Evolutionary conservation across 495 filamentous ascomycete species (phyloP), one percentile per base, ranked within the genome.

Genomic region (Articulospora tetracladia): DNA sequence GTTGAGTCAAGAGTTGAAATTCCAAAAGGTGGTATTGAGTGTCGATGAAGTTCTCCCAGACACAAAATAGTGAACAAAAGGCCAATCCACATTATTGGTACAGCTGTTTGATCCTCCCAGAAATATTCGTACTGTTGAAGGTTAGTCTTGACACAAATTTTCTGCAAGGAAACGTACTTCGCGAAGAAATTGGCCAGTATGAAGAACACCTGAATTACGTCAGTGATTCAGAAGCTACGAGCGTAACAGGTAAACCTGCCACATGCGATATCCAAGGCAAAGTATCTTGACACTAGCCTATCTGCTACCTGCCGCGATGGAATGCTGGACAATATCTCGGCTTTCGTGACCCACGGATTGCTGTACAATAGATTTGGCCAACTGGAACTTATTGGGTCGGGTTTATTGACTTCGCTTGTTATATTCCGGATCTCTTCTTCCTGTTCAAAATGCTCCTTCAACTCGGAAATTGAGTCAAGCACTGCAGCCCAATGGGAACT

Each of bases 401-500:
- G 68, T 34, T 65, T 67, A 8, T 66, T 56, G 17, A 63, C 59
- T 19, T 71, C 53, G 8, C 44, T 48, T 20, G 67, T 58, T 1
- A 44, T 48, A 19, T 24, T 55, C 10, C 25, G 52, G 17, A 20
- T 32, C 11, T 24, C 11, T 10, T 69, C 66, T n/a, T 65, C 69
- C 15, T 64, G 15, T 41, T 41, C 65, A n/a, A 69, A 69, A 28
- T 51, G 22, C 1, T 53, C 63, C 49, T 66, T 68, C 2, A 69
- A 57, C n/a, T 64, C 63, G 19, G 46, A 32, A 23, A 65, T 68
- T 39, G 65, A 55, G n/a, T 82, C 75, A 15, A 83, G 60, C 46
- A 84, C 78, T 24, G 80, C 76, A 67, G 81, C 74, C 67, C 78
- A 82, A 51, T 84, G 78, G 51, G 77, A 77, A 19, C 75, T 74